Evolutionary conservation across 2,329 filamentous ascomycete species (phyloP).

Genomic region (Hypoxylon sp.): DNA sequence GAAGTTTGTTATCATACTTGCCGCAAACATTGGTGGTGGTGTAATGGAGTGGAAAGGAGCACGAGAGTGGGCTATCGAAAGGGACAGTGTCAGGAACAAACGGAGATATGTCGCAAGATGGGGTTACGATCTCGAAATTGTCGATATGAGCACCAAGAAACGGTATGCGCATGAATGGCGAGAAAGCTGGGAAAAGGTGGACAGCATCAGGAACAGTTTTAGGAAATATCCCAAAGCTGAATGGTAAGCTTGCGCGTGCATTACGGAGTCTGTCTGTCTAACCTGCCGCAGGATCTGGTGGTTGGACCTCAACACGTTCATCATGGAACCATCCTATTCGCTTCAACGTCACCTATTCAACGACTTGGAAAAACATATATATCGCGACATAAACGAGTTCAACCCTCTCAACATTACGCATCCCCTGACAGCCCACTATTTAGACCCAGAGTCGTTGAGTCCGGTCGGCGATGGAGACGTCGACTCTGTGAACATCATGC

Average conservation of each 20-base stretch:
- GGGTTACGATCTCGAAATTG: slow-evolving; percentile 96
- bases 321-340: slow-evolving; percentile 95
- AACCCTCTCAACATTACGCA: slow-evolving; percentile 96
- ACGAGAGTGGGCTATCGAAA: slow-evolving; percentile 96
- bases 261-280: slow-evolving; percentile 36
- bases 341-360: slow-evolving; percentile 93
- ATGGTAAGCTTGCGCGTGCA: slow-evolving; percentile 73
- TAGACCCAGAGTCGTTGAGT: slow-evolving; percentile 81
- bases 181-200: slow-evolving; percentile 99
- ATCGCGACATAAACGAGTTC: slow-evolving; percentile 96
- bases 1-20: slow-evolving; percentile 93
- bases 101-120: slow-evolving; percentile 85
- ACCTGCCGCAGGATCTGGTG: slow-evolving; percentile 89
- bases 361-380: slow-evolving; percentile 77
- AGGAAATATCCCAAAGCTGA: slow-evolving; percentile 95
- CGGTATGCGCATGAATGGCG: slow-evolving; percentile 99
- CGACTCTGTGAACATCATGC: slow-evolving; percentile 85
- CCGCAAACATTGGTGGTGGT: slow-evolving; percentile 93
- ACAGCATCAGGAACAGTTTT: slow-evolving; percentile 88
- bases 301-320: slow-evolving; percentile 96
- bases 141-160: slow-evolving; percentile 99
- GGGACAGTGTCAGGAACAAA: slow-evolving; percentile 96
- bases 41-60: slow-evolving; percentile 99
- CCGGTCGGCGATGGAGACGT: slow-evolving; percentile 80
- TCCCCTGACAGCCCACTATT: slow-evolving; percentile 78